Evolutionary conservation across 2,329 filamentous ascomycete genomes (phyloP).

Genomic region (Alternaria burnsii): DNA sequence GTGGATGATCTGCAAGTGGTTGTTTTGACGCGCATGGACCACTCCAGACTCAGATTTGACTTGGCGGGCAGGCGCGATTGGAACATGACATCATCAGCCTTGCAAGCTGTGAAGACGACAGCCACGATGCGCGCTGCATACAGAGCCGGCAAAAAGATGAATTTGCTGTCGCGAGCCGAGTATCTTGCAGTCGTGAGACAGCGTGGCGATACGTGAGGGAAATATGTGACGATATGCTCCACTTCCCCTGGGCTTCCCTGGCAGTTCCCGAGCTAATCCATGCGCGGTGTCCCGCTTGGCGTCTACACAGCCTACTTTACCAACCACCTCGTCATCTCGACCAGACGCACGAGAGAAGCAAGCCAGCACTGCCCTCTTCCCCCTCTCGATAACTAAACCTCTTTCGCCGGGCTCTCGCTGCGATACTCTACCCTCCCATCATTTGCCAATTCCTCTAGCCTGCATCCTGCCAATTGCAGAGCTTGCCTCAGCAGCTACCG

Average conservation of each 20-base stretch:
- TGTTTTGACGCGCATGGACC: constrained; percentile 5
- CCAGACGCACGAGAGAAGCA: not conserved
- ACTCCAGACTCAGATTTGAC: not conserved
- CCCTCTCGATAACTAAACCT: constrained; percentile 12
- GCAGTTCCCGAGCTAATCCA: constrained; percentile 2
- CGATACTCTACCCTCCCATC: not conserved
- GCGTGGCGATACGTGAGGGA: constrained; percentile 8
- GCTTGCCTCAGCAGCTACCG: constrained; percentile 1
- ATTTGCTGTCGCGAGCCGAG: not conserved
- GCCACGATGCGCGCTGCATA: too few species aligned
- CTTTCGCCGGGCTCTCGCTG: constrained; percentile 10
- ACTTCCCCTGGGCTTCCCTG: constrained; percentile 9
- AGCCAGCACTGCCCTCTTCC: constrained; percentile 5
- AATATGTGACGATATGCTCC: constrained; percentile 6
- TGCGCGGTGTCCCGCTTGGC: constrained; percentile 5
- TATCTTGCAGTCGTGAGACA: not conserved
- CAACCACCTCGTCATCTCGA: constrained; percentile 11
- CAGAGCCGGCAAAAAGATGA: too few species aligned
- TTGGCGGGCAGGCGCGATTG: not conserved
- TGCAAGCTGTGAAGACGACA: not conserved
- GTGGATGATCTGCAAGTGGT: constrained; percentile 1
- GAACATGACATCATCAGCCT: not conserved
- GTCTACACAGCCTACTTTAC: constrained; percentile 10
- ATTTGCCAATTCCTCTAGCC: constrained; percentile 7
- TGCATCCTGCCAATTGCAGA: constrained; percentile 11